Conservation (phyloP, 768 basidiomycete species). For the Scleroderma bovista region DNA sequence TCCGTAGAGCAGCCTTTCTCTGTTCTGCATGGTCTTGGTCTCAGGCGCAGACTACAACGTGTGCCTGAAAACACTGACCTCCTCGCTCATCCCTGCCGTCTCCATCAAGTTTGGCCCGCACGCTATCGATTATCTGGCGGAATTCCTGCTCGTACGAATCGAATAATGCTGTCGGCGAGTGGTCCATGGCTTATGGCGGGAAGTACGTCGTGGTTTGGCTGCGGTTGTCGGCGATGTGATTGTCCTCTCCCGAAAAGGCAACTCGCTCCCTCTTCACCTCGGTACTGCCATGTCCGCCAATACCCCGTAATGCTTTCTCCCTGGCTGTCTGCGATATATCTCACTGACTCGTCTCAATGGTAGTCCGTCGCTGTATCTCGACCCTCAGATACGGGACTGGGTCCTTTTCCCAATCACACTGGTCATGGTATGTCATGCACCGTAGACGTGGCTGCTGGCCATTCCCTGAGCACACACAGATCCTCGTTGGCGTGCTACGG, state of each 20-base stretch:
- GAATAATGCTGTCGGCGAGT: conserved; percentile 79
- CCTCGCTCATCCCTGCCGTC: conserved; percentile 60
- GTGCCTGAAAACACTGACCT: conserved; percentile 43
- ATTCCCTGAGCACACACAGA: conserved; percentile 39
- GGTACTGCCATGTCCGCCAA: conserved; percentile 33
- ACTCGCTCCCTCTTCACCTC: conserved; percentile 8
- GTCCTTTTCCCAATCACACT: conserved; percentile 94
- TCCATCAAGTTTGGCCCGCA: conserved; percentile 72
- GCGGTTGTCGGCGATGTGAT: no score
- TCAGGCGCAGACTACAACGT: not conserved
- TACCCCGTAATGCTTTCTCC: conserved; percentile 18
- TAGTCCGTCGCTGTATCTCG: conserved; percentile 64
- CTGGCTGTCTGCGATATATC: conserved; percentile 1
- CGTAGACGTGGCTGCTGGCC: not conserved
- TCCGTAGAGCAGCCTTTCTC: conserved; percentile 69
- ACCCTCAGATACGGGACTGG: conserved; percentile 94
- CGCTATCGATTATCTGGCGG: conserved; percentile 68
- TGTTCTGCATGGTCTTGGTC: conserved; percentile 49
- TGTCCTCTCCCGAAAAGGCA: conserved; percentile 29
- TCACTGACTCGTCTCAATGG: conserved; percentile 1
- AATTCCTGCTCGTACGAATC: conserved; percentile 94
- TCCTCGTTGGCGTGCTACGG: conserved; percentile 86
- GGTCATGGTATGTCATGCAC: conserved; percentile 78
- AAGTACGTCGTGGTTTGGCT: no score
- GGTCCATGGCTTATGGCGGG: conserved; percentile 52